Base-by-base conservation (phyloP, 2,329 filamentous ascomycete genomes). In the Trichoderma hamatum region DNA sequence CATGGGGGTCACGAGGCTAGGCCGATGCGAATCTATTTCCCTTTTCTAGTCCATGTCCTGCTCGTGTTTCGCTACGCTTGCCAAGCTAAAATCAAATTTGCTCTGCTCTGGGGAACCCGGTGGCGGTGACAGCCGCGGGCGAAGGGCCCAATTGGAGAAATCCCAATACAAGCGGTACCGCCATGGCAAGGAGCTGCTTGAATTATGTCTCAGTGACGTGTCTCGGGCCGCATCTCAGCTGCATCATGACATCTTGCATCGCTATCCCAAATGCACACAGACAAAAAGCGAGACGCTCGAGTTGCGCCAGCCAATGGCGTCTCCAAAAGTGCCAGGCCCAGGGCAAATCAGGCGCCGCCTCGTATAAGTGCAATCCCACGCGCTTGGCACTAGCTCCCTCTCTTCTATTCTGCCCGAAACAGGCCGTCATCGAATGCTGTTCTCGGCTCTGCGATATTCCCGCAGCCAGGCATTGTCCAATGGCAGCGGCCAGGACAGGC, bases 231-330 rank as follows among this genome's bases (percentile, higher is more conserved):
- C 56, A 60, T 19, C 24, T 3, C 58, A 34, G 26, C 59, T 62
- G 59, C 59, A 62, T 2, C 39, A 62, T 62, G 59, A 62, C 59
- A 30, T 62, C 24, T 32, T 46, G 26, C 36, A 30, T 61, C 30
- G 39, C 19, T 19, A 43, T 19, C 6, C 3, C 13, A 43, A 19
- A 19, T 19, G 16, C 36, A n/a, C n/a, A 49, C 10, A 16, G 7
- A 21, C n/a, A 24, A 3, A 49, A 49, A 19, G 46, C 46, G 21
- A 49, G 46, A 49, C 55, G 32, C 36, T 43, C 14, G 6, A 43
- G 36, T 7, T 19, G n/a, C n/a, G n/a, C 34, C 30, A 39, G 55
- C 55, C 55, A 59, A 59, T 59, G 32, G n/a, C 6, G 21, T 16
- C 21, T 34, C 55, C 30, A 16, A 59, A 36, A 19, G 30, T 21